phyloP scores from a whole-genome alignment of 805 yeast genomes.

The Yamadazyma sp. region DNA sequence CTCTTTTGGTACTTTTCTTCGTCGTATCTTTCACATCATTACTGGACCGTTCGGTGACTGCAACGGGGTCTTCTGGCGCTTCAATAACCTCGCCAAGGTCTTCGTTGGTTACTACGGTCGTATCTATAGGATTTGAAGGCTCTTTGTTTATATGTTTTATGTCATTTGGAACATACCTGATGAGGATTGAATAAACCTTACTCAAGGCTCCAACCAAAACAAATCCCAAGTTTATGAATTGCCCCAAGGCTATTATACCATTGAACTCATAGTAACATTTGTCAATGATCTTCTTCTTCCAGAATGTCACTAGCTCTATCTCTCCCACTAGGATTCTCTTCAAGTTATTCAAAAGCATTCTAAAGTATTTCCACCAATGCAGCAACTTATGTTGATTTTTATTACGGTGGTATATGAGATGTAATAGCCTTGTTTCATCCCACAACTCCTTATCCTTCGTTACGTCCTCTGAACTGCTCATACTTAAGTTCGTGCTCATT shows the following conservation, averaged over 20 bases:
- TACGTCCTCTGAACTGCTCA: constrained; percentile 1
- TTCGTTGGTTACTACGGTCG: constrained; percentile 6
- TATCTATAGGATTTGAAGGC: too few relatives aligned
- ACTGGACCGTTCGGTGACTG: too few relatives aligned
- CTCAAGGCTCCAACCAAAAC: constrained; percentile 59
- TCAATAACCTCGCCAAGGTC: constrained; percentile 22
- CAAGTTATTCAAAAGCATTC: constrained; percentile 57
- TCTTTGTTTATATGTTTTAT: too few relatives aligned
- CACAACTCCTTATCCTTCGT: constrained; percentile 13
- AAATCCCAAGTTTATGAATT: constrained; percentile 72
- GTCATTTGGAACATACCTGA: too few relatives aligned
- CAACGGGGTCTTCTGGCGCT: too few relatives aligned
- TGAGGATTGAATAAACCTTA: constrained; percentile 5
- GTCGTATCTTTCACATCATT: too few relatives aligned
- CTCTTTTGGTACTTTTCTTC: not conserved
- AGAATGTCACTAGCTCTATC: constrained; percentile 4
- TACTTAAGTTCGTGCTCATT: not conserved
- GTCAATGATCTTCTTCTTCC: constrained; percentile 30
- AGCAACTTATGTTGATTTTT: constrained; percentile 72
- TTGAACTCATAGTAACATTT: constrained; percentile 60
- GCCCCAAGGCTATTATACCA: constrained; percentile 67
- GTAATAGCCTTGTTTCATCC: constrained; percentile 58
- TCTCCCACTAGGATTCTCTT: constrained; percentile 28
- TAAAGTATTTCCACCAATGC: constrained; percentile 73
- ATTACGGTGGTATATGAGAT: constrained; percentile 66